phyloP scores from a whole-genome alignment of 768 basidiomycete species.

The Termitomyces sp. region DNA sequence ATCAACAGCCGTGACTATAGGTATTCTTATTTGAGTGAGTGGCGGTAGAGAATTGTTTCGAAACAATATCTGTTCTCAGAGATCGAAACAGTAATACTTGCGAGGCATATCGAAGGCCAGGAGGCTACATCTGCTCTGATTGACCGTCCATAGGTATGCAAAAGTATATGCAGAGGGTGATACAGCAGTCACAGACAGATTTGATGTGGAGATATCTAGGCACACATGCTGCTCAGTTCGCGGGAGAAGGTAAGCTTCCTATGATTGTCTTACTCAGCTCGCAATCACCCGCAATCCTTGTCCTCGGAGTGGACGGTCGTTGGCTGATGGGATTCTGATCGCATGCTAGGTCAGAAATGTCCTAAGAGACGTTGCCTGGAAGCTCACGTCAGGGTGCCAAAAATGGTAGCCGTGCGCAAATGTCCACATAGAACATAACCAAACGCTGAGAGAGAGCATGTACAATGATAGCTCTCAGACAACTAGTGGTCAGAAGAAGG shows the following conservation, averaged over 20 bases:
- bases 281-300: constrained; percentile 1
- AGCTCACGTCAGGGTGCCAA: neutral
- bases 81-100: neutral
- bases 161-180: neutral
- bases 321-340: neutral
- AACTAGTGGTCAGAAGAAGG: constrained; percentile 2
- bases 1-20: neutral
- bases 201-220: neutral
- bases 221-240: constrained; percentile 7
- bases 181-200: neutral
- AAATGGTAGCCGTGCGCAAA: neutral
- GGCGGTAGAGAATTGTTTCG: neutral
- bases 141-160: neutral
- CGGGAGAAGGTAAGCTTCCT: constrained; percentile 12
- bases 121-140: constrained; percentile 8
- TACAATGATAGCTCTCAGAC: neutral
- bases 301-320: constrained; percentile 2
- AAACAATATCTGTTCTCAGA: neutral
- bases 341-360: neutral
- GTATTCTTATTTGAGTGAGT: neutral
- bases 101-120: neutral
- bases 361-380: constrained; percentile 2
- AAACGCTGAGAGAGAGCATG: neutral
- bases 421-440: neutral
- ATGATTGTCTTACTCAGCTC: neutral